Evolutionary conservation across 768 basidiomycete species (phyloP).

Genomic region (Candolleomyces eurysporus): DNA sequence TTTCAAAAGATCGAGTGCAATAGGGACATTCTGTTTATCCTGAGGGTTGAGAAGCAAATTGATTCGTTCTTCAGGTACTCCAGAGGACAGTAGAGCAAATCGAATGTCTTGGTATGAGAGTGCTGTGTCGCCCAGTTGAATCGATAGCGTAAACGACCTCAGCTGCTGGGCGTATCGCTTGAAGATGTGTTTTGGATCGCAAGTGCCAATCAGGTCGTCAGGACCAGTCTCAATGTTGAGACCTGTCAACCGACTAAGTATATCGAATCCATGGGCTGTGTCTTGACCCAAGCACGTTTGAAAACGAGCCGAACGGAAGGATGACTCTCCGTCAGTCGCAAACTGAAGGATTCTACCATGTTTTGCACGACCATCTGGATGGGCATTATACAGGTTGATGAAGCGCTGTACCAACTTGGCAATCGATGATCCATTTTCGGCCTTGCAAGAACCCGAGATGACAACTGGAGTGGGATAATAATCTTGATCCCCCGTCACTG

Average conservation of each 20-base stretch:
- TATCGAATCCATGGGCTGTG: conserved; percentile 12
- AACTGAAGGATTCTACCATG: conserved; percentile 22
- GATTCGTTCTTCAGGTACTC: conserved; percentile 8
- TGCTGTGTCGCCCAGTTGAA: conserved; percentile 13
- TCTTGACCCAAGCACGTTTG: conserved; percentile 14
- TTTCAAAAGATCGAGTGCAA: background rate
- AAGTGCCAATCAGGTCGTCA: conserved; percentile 15
- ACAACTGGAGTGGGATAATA: conserved; percentile 21
- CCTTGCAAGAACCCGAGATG: conserved; percentile 24
- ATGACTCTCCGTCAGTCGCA: conserved; percentile 27
- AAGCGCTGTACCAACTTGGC: conserved; percentile 14
- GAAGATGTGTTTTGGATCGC: conserved; percentile 22
- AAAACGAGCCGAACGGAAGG: conserved; percentile 20
- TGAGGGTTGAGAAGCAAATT: conserved; percentile 12
- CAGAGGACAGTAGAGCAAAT: conserved; percentile 1
- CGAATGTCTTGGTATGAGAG: conserved; percentile 10
- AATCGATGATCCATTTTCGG: conserved; percentile 14
- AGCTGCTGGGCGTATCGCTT: conserved; percentile 22
- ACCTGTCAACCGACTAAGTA: conserved; percentile 15
- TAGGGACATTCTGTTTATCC: conserved; percentile 4
- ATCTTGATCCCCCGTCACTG: conserved; percentile 17
- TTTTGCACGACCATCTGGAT: conserved; percentile 15
- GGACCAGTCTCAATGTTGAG: conserved; percentile 20
- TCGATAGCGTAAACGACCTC: conserved; percentile 15
- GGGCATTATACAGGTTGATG: conserved; percentile 13